phyloP scores from a whole-genome alignment of 768 basidiomycete genomes.

The Lactarius evosmus region DNA sequence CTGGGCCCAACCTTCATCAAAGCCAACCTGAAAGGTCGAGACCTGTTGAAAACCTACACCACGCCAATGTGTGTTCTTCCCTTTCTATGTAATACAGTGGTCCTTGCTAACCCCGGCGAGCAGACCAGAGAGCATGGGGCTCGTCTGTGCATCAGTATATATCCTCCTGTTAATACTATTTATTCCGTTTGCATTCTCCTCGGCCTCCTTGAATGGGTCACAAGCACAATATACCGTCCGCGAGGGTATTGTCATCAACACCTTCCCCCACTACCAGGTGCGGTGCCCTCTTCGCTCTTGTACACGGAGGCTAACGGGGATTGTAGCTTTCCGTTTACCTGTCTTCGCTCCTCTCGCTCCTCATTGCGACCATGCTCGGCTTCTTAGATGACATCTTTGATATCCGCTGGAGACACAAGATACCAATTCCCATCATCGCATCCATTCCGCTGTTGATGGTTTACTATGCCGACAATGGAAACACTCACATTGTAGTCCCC shows the following conservation, averaged over 20 bases:
- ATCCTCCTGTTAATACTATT: constrained; percentile 85
- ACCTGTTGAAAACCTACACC: constrained; percentile 79
- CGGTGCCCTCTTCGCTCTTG: constrained; percentile 28
- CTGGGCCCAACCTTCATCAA: constrained; percentile 77
- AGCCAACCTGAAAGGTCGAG: constrained; percentile 80
- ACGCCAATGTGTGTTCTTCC: constrained; percentile 58
- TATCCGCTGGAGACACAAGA: constrained; percentile 96
- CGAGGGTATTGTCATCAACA: constrained; percentile 62
- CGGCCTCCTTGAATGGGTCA: constrained; percentile 52
- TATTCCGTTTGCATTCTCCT: constrained; percentile 92
- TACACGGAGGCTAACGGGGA: neutral
- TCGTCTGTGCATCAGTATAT: constrained; percentile 87
- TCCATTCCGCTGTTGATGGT: constrained; percentile 94
- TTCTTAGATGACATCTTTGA: constrained; percentile 98
- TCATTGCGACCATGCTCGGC: constrained; percentile 91
- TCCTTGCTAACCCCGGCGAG: neutral
- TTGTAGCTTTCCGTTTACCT: constrained; percentile 84
- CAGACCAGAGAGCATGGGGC: constrained; percentile 92
- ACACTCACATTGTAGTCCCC: constrained; percentile 92
- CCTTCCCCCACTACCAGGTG: constrained; percentile 79
- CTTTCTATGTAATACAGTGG: neutral
- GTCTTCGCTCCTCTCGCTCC: constrained; percentile 85
- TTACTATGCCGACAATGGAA: constrained; percentile 91
- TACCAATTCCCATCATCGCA: constrained; percentile 95
- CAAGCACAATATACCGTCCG: constrained; percentile 39